Evolutionary conservation across 768 basidiomycete species (phyloP).

Genomic region (Trametes cingulata): DNA sequence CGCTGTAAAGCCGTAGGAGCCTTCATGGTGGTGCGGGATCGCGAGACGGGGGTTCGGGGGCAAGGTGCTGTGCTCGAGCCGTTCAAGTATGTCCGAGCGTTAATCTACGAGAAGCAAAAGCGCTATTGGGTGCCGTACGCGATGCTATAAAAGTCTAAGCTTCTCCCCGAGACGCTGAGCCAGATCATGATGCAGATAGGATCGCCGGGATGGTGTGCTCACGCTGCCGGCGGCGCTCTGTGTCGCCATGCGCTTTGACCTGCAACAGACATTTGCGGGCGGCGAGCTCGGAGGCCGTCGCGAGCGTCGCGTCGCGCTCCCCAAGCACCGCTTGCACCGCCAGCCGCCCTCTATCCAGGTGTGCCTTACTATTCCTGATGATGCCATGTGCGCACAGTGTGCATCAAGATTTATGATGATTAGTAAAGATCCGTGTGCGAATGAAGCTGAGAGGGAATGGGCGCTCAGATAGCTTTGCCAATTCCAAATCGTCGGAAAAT

Average conservation of each 20-base stretch:
- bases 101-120: conserved; percentile 19
- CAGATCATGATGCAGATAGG: conserved; percentile 21
- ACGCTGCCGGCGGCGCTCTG: conserved; percentile 8
- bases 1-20: conserved; percentile 36
- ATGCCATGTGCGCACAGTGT: background rate
- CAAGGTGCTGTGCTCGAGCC: background rate
- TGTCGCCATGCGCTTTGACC: background rate
- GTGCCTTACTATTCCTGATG: background rate
- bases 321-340: conserved; percentile 21
- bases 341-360: background rate
- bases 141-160: conserved; percentile 7
- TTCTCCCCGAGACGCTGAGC: conserved; percentile 1
- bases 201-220: conserved; percentile 10
- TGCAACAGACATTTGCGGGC: background rate
- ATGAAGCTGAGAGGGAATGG: background rate
- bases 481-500: conserved; percentile 8
- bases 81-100: conserved; percentile 21
- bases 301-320: background rate
- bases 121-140: conserved; percentile 10
- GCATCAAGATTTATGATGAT: conserved; percentile 12
- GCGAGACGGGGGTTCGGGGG: conserved; percentile 17
- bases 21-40: conserved; percentile 33
- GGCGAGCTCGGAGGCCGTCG: conserved; percentile 8
- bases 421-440: conserved; percentile 17
- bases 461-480: conserved; percentile 15